Percentiles rank a stretch among this genome's conserved stretches.
Evolutionary conservation across 306 rosid genomes (phyloP).

Genomic region (Acacia melanoxylon): DNA sequence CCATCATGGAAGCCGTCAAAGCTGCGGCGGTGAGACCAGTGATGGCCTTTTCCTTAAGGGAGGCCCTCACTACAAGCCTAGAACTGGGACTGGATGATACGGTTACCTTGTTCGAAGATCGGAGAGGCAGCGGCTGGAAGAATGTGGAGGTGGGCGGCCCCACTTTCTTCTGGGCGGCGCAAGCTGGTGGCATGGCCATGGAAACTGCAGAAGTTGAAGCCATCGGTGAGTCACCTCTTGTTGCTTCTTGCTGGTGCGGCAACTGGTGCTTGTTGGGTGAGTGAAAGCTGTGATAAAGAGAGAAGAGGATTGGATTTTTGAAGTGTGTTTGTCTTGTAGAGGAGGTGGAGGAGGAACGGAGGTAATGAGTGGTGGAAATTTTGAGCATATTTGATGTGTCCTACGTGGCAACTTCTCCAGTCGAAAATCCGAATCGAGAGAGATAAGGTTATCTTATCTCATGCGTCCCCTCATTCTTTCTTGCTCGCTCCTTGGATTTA

Average conservation of each 20-base stretch:
- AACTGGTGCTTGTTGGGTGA: background rate
- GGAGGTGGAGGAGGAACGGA: slow-evolving; percentile 25
- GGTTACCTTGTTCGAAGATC: slow-evolving; percentile 39
- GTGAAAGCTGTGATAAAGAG: background rate
- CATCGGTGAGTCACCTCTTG: slow-evolving; percentile 36
- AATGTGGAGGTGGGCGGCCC: slow-evolving; percentile 45
- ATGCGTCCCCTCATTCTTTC: slow-evolving; percentile 42
- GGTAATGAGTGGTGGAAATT: slow-evolving; percentile 52
- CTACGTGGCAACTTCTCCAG: slow-evolving; percentile 70
- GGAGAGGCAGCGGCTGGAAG: slow-evolving; percentile 60
- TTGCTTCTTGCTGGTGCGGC: slow-evolving; percentile 8
- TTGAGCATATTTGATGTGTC: slow-evolving; percentile 48
- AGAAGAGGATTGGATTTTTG: slow-evolving; percentile 4
- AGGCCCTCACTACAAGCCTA: slow-evolving; percentile 58
- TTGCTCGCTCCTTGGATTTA: background rate
- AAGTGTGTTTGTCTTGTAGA: slow-evolving; percentile 30
- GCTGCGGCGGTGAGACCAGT: slow-evolving; percentile 74
- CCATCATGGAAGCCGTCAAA: slow-evolving; percentile 75
- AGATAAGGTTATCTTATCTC: slow-evolving; percentile 87
- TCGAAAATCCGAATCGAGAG: slow-evolving; percentile 28
- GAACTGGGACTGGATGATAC: slow-evolving; percentile 40
- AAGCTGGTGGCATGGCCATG: slow-evolving; percentile 69
- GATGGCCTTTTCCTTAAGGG: slow-evolving; percentile 86
- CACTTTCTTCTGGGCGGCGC: slow-evolving; percentile 51
- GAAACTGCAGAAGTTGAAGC: slow-evolving; percentile 77